Evolutionary conservation across 139 green algal genomes (phyloP).

Genomic region (Coelastrella sp.): DNA sequence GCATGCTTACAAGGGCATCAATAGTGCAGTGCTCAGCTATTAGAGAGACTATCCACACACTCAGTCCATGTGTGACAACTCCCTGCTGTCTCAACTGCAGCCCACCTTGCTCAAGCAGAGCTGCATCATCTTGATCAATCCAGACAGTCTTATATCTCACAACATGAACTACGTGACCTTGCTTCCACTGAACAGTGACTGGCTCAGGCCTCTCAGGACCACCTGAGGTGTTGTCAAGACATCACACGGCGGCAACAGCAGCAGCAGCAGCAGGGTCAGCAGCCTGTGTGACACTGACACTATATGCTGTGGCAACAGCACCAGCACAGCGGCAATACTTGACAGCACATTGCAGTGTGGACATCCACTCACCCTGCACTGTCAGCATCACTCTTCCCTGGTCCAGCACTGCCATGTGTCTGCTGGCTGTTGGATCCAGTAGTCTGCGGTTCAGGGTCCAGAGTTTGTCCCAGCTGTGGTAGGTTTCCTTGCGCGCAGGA

Average conservation of each 20-base stretch:
- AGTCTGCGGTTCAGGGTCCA: slow-evolving; percentile 92
- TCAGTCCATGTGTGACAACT: background rate
- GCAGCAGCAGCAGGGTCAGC: slow-evolving; percentile 22
- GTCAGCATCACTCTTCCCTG: background rate
- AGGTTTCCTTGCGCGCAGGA: slow-evolving; percentile 81
- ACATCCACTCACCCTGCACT: background rate
- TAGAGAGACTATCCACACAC: background rate
- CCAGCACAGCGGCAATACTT: no score
- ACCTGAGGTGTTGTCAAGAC: no score
- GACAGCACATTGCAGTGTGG: no score
- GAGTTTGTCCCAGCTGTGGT: slow-evolving; percentile 94
- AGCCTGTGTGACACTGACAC: background rate
- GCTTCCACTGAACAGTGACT: background rate
- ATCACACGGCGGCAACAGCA: background rate
- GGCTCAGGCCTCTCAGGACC: slow-evolving; percentile 4
- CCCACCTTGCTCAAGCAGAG: background rate
- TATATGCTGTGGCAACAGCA: background rate
- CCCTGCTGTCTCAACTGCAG: background rate
- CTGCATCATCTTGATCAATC: slow-evolving; percentile 36
- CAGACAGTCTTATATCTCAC: slow-evolving; percentile 6
- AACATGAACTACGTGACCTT: slow-evolving; percentile 14
- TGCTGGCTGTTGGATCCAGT: background rate
- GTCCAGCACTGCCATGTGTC: slow-evolving; percentile 33
- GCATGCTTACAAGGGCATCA: background rate
- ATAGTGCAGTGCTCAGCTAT: background rate